Evolutionary conservation across 2,329 filamentous ascomycete genomes (phyloP).

Genomic region (Xylaria multiplex): DNA sequence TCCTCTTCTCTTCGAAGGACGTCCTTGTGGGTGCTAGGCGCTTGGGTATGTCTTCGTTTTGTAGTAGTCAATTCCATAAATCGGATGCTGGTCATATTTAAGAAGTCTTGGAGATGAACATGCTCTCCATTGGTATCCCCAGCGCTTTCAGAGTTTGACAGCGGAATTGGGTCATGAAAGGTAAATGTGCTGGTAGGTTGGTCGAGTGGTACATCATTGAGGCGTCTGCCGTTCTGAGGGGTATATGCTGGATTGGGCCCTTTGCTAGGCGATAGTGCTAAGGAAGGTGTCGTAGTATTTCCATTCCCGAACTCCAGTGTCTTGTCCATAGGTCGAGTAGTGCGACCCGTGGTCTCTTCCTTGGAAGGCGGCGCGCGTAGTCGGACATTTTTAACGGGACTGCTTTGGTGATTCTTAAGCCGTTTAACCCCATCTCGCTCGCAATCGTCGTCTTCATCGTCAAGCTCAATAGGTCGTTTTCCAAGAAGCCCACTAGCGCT

Average conservation of each 20-base stretch:
- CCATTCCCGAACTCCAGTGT: conserved; percentile 55
- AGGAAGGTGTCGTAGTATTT: conserved; percentile 54
- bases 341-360: conserved; percentile 70
- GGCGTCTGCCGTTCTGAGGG: conserved; percentile 65
- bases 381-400: conserved; percentile 79
- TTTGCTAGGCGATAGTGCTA: conserved; percentile 60
- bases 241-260: conserved; percentile 58
- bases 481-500: conserved; percentile 78
- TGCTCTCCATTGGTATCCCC: conserved; percentile 66
- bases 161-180: conserved; percentile 55
- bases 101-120: conserved; percentile 89
- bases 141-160: conserved; percentile 56
- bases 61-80: conserved; percentile 99
- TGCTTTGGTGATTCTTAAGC: conserved; percentile 75
- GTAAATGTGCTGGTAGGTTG: conserved; percentile 57
- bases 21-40: conserved; percentile 61
- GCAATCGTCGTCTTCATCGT: conserved; percentile 68
- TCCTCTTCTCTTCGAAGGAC: conserved; percentile 60
- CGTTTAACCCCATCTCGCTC: conserved; percentile 72
- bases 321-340: conserved; percentile 60
- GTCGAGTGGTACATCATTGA: conserved; percentile 63
- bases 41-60: conserved; percentile 86
- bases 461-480: conserved; percentile 77
- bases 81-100: conserved; percentile 94
- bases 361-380: conserved; percentile 75